Percentiles rank a stretch among this genome's conserved stretches.
Evolutionary conservation across 768 basidiomycete genomes (phyloP).

Genomic region (Favolaschia claudopus): DNA sequence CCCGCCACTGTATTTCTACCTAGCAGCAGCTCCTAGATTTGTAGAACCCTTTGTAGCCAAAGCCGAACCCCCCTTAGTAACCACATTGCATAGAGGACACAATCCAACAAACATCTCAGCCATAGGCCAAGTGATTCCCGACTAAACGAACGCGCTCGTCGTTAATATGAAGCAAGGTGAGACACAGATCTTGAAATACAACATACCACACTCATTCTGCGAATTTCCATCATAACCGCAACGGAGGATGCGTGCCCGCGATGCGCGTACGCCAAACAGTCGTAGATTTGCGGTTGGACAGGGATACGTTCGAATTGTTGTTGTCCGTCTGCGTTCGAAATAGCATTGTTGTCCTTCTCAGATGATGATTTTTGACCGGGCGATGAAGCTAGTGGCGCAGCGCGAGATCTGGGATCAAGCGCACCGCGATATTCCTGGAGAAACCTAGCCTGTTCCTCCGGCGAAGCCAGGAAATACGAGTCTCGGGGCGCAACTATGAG

Average conservation of each 20-base stretch:
- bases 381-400: too few species aligned
- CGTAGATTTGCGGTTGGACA: conserved; percentile 72
- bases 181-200: background rate
- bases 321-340: conserved; percentile 40
- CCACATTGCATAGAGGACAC: conserved; percentile 57
- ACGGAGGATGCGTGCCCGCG: conserved; percentile 61
- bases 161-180: background rate
- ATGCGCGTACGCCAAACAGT: conserved; percentile 72
- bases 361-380: conserved; percentile 12
- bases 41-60: conserved; percentile 9
- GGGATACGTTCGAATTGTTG: conserved; percentile 67
- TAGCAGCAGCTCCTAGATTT: conserved; percentile 8
- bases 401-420: conserved; percentile 37
- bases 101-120: conserved; percentile 69
- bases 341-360: conserved; percentile 34
- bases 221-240: conserved; percentile 63
- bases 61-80: conserved; percentile 1
- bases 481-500: conserved; percentile 70
- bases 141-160: conserved; percentile 43
- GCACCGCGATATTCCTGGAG: conserved; percentile 53
- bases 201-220: conserved; percentile 68
- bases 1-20: background rate
- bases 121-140: conserved; percentile 78
- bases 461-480: conserved; percentile 58
- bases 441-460: conserved; percentile 57